phyloP scores from a whole-genome alignment of 2,329 filamentous ascomycete species.

The Xylaria hypoxylon region DNA sequence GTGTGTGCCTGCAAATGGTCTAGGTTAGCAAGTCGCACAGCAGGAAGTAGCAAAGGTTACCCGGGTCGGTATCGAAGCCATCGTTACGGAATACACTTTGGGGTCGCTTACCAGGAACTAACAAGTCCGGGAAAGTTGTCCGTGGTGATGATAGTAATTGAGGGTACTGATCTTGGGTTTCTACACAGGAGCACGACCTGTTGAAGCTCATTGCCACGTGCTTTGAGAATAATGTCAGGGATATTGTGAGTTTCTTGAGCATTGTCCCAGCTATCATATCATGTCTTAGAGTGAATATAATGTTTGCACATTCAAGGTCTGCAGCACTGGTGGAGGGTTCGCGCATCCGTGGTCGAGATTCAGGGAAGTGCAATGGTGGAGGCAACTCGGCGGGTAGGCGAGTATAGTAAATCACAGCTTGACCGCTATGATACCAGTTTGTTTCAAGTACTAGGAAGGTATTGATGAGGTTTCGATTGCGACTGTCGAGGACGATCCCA shows the following conservation, averaged over 20 bases:
- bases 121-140: not conserved
- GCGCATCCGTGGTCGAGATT: not conserved
- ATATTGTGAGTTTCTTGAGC: not conserved
- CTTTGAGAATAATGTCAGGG: not conserved
- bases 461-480: not conserved
- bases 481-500: not conserved
- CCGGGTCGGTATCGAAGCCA: not conserved
- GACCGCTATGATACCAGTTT: not conserved
- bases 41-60: not conserved
- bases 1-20: not conserved
- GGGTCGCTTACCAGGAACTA: slow-evolving; percentile 2
- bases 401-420: not conserved
- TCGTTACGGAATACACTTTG: not conserved
- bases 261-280: too few relatives aligned
- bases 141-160: not conserved
- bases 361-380: slow-evolving; percentile 1
- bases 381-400: not conserved
- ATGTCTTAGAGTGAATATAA: not conserved
- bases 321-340: too few relatives aligned
- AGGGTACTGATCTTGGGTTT: not conserved
- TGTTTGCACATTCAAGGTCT: not conserved
- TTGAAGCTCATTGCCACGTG: not conserved
- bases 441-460: not conserved
- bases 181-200: not conserved
- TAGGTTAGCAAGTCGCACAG: slow-evolving; percentile 7